A percentile compares a stretch with the other conserved stretches of the same genome.
These are phyloP conservation scores for Wickerhamiella musiphila DNA, from an alignment of 805 yeast species.

Conservation along the genomic window DNA sequence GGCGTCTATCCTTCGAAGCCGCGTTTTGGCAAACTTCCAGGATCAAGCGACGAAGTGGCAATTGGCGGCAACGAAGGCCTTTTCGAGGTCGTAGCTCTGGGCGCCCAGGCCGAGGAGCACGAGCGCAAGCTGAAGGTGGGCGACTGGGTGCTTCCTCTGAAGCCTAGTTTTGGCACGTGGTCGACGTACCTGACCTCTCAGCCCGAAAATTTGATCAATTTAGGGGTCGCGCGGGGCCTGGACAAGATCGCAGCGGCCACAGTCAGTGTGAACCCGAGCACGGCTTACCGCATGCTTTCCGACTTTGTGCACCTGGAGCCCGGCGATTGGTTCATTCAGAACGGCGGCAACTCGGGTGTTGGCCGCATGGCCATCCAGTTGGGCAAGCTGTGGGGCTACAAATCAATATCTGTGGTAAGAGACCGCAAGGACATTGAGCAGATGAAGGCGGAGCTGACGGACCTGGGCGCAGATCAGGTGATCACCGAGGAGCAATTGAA, in stretches of 20 bases:
- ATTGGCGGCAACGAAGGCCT: constrained; percentile 92
- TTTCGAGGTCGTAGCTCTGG: constrained; percentile 65
- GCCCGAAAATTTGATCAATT: constrained; percentile 35
- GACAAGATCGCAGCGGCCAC: constrained; percentile 50
- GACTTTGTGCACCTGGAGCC: constrained; percentile 42
- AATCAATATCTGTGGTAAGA: constrained; percentile 76
- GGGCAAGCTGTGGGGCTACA: constrained; percentile 58
- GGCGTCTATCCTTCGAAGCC: constrained; percentile 79
- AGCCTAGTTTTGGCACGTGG: constrained; percentile 87
- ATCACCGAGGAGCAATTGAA: constrained; percentile 75
- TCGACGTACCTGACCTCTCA: constrained; percentile 50
- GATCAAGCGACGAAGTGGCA: constrained; percentile 49
- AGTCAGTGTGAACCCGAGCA: constrained; percentile 76
- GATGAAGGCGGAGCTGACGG: constrained; percentile 34
- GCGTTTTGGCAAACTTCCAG: constrained; percentile 28
- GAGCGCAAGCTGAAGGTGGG: constrained; percentile 38
- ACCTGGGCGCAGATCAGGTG: constrained; percentile 72
- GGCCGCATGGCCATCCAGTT: constrained; percentile 84
- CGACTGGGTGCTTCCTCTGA: constrained; percentile 75
- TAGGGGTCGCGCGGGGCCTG: constrained; percentile 31
- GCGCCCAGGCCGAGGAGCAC: constrained; percentile 23
- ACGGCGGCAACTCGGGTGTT: constrained; percentile 92
- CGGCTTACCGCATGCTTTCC: constrained; percentile 78
- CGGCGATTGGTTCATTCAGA: constrained; percentile 84
- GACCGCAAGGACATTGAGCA: constrained; percentile 65